A percentile compares a stretch with the other conserved stretches of the same genome.
phyloP scores from a whole-genome alignment of 441 rosid genomes.

The Erysimum cheiri region DNA sequence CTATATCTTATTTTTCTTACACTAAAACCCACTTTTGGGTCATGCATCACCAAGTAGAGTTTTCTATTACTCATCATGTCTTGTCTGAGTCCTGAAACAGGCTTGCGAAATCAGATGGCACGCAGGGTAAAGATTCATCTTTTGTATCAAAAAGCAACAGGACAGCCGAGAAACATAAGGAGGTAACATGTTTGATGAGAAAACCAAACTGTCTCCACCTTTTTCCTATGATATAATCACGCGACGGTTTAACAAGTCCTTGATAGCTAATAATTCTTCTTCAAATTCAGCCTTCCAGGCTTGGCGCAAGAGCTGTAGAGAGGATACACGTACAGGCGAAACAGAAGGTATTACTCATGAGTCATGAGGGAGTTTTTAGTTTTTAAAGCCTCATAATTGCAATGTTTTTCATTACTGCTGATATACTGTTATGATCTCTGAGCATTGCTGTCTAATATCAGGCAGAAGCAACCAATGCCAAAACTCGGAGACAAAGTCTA shows the following conservation, averaged over 20 bases:
- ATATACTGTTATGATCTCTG: constrained; percentile 11
- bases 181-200: constrained; percentile 47
- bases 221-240: not conserved
- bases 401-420: not conserved
- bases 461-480: constrained; percentile 55
- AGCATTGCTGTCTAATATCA: constrained; percentile 52
- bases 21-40: not conserved
- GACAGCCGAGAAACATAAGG: constrained; percentile 54
- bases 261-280: constrained; percentile 3
- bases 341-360: constrained; percentile 57
- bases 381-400: constrained; percentile 1
- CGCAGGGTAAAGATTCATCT: constrained; percentile 52
- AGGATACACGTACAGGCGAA: constrained; percentile 49
- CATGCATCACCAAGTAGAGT: not conserved
- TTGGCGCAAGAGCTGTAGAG: constrained; percentile 52
- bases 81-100: constrained; percentile 37
- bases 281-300: constrained; percentile 53
- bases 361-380: not conserved
- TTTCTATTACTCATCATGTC: not conserved
- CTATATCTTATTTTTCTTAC: not conserved
- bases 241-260: not conserved
- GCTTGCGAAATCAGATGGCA: constrained; percentile 51
- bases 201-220: constrained; percentile 10
- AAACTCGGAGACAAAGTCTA: constrained; percentile 51
- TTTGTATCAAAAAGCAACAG: constrained; percentile 53